Evolutionary conservation across 495 filamentous ascomycete species (phyloP).

Genomic region (Platismatia glauca): DNA sequence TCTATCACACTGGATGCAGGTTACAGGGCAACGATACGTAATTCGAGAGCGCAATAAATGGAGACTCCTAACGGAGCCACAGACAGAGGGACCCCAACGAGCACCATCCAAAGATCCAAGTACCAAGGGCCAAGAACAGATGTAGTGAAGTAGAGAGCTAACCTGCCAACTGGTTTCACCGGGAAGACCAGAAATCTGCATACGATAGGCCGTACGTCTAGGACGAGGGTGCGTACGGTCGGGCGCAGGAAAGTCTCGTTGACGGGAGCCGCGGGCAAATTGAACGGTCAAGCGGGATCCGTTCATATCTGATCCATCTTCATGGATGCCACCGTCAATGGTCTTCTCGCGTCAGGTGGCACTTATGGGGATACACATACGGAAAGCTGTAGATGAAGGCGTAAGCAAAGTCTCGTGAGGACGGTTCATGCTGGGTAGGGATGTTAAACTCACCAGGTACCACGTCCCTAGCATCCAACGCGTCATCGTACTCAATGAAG

Average conservation of each 20-base stretch:
- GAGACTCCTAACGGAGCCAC: slow-evolving; percentile 4
- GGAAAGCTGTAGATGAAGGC: slow-evolving; percentile 12
- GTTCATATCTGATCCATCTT: slow-evolving; percentile 97
- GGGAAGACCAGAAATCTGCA: slow-evolving; percentile 95
- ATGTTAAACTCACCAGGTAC: slow-evolving; percentile 67
- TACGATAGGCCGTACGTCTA: slow-evolving; percentile 86
- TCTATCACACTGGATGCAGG: slow-evolving; percentile 1
- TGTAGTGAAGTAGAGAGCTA: slow-evolving; percentile 47
- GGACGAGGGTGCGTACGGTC: slow-evolving; percentile 83
- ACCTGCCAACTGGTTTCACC: slow-evolving; percentile 99
- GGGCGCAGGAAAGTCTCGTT: slow-evolving; percentile 64
- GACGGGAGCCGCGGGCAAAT: slow-evolving; percentile 90
- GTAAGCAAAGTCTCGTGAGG: slow-evolving; percentile 33
- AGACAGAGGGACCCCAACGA: slow-evolving; percentile 12
- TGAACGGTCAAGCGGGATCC: slow-evolving; percentile 94
- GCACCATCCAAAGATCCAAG: slow-evolving; percentile 12
- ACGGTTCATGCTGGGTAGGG: slow-evolving; percentile 18
- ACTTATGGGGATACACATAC: slow-evolving; percentile 2
- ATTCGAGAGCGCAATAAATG: not conserved
- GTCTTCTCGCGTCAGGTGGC: not conserved
- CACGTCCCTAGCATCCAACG: slow-evolving; percentile 92
- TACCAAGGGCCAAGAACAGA: slow-evolving; percentile 19
- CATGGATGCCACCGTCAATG: slow-evolving; percentile 1
- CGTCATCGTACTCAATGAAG: slow-evolving; percentile 98
- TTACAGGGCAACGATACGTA: not conserved